Percentiles rank a stretch among this genome's conserved stretches.
Conservation (phyloP, 208 protist genomes). For the Kentomonas sorsogonicus region DNA sequence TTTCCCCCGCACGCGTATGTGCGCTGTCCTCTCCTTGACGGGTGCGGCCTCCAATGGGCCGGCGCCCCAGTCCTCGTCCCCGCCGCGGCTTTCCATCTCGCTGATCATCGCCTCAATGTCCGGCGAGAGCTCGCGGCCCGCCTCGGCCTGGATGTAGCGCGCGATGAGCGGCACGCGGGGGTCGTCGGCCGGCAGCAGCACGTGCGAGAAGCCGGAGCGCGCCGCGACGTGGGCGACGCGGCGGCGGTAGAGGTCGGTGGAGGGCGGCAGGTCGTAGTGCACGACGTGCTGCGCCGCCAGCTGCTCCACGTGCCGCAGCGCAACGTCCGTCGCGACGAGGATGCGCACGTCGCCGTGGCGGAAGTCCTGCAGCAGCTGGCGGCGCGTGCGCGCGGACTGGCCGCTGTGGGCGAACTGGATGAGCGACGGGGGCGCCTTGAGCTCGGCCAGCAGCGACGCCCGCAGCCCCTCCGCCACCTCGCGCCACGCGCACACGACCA, state of each 20-base stretch:
- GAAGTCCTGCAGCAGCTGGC: conserved; percentile 74
- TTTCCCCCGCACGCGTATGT: not conserved
- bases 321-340: conserved; percentile 95
- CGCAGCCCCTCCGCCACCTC: conserved; percentile 52
- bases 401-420: conserved; percentile 91
- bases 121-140: conserved; percentile 22
- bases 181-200: conserved; percentile 87
- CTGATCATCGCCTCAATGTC: conserved; percentile 23
- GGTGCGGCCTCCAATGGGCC: conserved; percentile 4
- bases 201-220: conserved; percentile 88
- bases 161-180: conserved; percentile 41
- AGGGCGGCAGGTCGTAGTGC: conserved; percentile 93
- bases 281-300: conserved; percentile 93
- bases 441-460: conserved; percentile 31
- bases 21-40: not conserved
- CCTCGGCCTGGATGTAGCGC: conserved; percentile 47
- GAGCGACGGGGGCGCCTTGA: conserved; percentile 48
- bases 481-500: conserved; percentile 74
- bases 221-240: conserved; percentile 96
- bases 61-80: conserved; percentile 37
- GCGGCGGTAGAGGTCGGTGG: conserved; percentile 97
- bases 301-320: conserved; percentile 92
- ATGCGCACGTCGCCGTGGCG: conserved; percentile 75
- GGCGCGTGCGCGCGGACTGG: conserved; percentile 54
- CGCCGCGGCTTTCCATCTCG: conserved; percentile 15